These are phyloP conservation scores for Alternaria longipes DNA, from an alignment of 2,329 filamentous ascomycete genomes.

Conservation along the genomic window DNA sequence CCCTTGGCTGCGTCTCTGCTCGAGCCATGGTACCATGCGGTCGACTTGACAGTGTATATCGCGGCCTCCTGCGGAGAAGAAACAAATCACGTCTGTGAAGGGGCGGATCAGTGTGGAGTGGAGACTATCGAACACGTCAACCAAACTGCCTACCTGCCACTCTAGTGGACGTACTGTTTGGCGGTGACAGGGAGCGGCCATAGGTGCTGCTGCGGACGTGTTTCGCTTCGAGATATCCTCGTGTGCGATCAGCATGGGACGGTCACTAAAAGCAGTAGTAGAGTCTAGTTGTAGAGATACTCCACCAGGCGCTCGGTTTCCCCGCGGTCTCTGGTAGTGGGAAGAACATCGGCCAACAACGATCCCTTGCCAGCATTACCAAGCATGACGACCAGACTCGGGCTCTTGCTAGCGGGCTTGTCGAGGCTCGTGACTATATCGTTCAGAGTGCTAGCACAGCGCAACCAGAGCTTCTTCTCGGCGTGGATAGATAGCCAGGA, in stretches of 20 bases:
- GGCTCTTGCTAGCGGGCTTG: neutral
- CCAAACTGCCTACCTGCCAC: neutral
- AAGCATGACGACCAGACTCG: constrained; percentile 4
- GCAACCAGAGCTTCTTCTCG: neutral
- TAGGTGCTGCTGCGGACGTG: neutral
- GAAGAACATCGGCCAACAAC: neutral
- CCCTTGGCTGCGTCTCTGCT: neutral
- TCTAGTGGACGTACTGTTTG: constrained; percentile 1
- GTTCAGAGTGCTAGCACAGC: neutral
- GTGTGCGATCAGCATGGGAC: neutral
- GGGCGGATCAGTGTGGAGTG: constrained; percentile 3
- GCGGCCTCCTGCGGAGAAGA: neutral
- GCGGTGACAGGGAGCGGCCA: neutral
- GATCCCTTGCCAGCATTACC: neutral
- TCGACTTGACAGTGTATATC: neutral
- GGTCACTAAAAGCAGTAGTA: constrained; percentile 2
- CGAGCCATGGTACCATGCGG: constrained; percentile 1
- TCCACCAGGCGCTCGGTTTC: neutral
- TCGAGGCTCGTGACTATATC: constrained; percentile 4
- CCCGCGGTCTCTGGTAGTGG: neutral
- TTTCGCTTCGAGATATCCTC: constrained; percentile 3
- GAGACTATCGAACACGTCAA: neutral
- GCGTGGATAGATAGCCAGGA: neutral
- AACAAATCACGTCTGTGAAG: neutral
- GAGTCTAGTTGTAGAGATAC: constrained; percentile 2